Percentiles rank a stretch among this genome's conserved stretches.
These are phyloP conservation scores for Xylaria bambusicola DNA, from an alignment of 495 filamentous ascomycete species.

Conservation along the genomic window DNA sequence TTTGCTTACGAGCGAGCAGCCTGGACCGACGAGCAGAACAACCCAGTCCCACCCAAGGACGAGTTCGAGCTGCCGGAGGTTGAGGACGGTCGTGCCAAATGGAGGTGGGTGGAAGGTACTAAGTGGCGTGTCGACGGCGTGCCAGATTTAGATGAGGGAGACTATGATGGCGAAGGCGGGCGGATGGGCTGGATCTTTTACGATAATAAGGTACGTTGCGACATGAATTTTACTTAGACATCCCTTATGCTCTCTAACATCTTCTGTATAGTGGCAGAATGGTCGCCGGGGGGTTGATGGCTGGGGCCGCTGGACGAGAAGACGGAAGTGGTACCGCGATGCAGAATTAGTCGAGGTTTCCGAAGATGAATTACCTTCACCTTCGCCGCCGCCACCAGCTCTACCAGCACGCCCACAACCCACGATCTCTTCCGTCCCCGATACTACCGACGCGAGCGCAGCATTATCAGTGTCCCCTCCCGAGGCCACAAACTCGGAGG, in stretches of 20 bases:
- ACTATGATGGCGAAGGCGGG: conserved; percentile 58
- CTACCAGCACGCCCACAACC: conserved; percentile 19
- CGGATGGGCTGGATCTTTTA: conserved; percentile 92
- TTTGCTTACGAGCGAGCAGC: conserved; percentile 84
- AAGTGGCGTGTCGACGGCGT: conserved; percentile 88
- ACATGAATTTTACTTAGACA: neutral
- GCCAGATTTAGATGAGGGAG: conserved; percentile 49
- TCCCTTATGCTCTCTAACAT: neutral
- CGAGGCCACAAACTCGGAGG: conserved; percentile 7
- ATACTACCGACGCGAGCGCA: neutral
- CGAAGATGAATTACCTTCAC: conserved; percentile 31
- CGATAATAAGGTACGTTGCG: conserved; percentile 80
- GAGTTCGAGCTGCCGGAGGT: conserved; percentile 87
- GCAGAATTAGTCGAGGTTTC: conserved; percentile 87
- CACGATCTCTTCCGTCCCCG: conserved; percentile 19
- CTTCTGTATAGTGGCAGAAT: conserved; percentile 74
- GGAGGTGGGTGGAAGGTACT: conserved; percentile 84
- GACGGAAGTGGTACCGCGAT: conserved; percentile 94
- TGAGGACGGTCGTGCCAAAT: conserved; percentile 70
- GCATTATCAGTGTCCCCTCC: conserved; percentile 3
- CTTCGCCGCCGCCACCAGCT: conserved; percentile 29
- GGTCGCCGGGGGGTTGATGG: conserved; percentile 85
- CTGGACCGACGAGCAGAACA: conserved; percentile 97
- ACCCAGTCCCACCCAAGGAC: conserved; percentile 73
- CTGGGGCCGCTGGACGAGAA: conserved; percentile 92